A percentile compares a stretch with the other conserved stretches of the same genome.
phyloP scores from a whole-genome alignment of 2,329 filamentous ascomycete genomes.

The Phialocephala sp. region DNA sequence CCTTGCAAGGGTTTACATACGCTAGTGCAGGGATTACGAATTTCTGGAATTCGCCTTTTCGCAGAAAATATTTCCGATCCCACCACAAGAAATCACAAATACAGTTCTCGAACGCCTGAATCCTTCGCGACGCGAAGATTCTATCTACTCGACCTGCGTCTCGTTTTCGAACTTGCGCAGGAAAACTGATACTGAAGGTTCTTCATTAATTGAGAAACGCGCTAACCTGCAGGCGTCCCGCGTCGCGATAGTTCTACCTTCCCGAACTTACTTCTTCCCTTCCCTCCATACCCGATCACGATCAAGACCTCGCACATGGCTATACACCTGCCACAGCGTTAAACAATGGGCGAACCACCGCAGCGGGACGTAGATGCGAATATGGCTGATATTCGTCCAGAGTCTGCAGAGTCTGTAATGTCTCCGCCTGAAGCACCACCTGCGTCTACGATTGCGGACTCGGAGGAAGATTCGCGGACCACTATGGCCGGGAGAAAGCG shows the following conservation, averaged over 20 bases:
- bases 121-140: not conserved
- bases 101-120: not conserved
- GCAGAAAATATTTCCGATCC: not conserved
- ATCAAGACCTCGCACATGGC: not conserved
- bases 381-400: not conserved
- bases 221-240: not conserved
- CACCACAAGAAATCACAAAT: not conserved
- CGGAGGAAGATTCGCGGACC: slow-evolving; percentile 50
- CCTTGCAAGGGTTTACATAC: not conserved
- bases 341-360: not conserved
- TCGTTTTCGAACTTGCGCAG: not conserved
- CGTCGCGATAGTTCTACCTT: not conserved
- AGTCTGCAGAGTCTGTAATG: slow-evolving; percentile 3
- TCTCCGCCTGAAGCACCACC: not conserved
- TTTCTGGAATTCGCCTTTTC: not conserved
- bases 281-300: not conserved
- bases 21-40: slow-evolving; percentile 3
- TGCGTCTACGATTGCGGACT: slow-evolving; percentile 1
- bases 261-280: no score
- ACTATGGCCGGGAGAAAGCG: slow-evolving; percentile 50
- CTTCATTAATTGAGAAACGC: not conserved
- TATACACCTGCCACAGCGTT: not conserved
- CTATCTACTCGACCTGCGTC: not conserved
- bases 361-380: not conserved
- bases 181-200: not conserved